phyloP scores from a whole-genome alignment of 2,329 filamentous ascomycete species.

The Clonostachys solani region DNA sequence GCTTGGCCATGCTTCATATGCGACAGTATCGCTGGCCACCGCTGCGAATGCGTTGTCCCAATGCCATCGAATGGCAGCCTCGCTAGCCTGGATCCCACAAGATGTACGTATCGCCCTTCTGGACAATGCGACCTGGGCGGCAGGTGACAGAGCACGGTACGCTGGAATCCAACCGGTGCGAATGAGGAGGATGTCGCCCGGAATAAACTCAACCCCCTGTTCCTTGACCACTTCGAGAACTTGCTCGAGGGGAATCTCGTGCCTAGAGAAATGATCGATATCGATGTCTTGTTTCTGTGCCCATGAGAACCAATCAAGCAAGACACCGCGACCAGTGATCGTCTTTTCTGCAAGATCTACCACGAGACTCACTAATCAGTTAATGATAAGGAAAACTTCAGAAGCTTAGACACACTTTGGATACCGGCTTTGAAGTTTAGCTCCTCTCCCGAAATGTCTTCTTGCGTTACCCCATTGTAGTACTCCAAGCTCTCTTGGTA shows the following conservation, averaged over 20 bases:
- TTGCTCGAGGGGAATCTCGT: constrained; percentile 22
- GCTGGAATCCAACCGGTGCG: constrained; percentile 25
- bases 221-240: constrained; percentile 27
- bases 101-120: constrained; percentile 21
- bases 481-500: constrained; percentile 5
- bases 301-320: constrained; percentile 44
- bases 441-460: constrained; percentile 1
- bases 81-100: constrained; percentile 30
- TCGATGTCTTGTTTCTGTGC: constrained; percentile 27
- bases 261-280: constrained; percentile 31
- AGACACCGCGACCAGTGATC: constrained; percentile 37
- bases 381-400: too few relatives aligned
- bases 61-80: constrained; percentile 34
- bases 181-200: constrained; percentile 49
- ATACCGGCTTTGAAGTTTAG: neutral
- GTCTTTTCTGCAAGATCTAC: neutral
- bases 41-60: constrained; percentile 41
- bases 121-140: constrained; percentile 43
- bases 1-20: constrained; percentile 29
- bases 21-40: constrained; percentile 35
- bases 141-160: constrained; percentile 14
- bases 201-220: constrained; percentile 23
- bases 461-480: constrained; percentile 6
- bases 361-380: too few relatives aligned
- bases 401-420: neutral